Percentiles rank a stretch among this genome's conserved stretches.
phyloP scores from a whole-genome alignment of 2,329 filamentous ascomycete genomes.

The Alternaria sp. region DNA sequence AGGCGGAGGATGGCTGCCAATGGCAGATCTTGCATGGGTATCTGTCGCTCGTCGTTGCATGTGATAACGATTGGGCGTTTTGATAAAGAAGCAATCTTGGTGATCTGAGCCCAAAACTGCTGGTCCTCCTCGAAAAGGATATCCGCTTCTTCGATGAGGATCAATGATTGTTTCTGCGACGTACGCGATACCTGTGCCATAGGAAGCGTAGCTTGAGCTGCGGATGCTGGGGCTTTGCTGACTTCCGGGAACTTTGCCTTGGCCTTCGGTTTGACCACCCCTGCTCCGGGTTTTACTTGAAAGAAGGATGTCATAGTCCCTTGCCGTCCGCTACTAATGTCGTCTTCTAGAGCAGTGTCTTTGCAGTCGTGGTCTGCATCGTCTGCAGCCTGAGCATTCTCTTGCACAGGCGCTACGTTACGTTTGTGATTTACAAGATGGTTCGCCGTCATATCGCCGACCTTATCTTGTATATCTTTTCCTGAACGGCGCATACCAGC shows the following conservation, averaged over 20 bases:
- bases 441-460: slow-evolving; percentile 97
- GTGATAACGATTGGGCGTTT: slow-evolving; percentile 94
- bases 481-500: slow-evolving; percentile 82
- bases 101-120: slow-evolving; percentile 88
- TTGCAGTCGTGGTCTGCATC: slow-evolving; percentile 51
- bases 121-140: slow-evolving; percentile 94
- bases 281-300: slow-evolving; percentile 54
- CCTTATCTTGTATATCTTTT: slow-evolving; percentile 87
- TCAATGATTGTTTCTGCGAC: slow-evolving; percentile 88
- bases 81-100: slow-evolving; percentile 79
- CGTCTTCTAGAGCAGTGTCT: slow-evolving; percentile 61
- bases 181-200: slow-evolving; percentile 43
- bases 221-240: slow-evolving; percentile 25
- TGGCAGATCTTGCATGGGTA: slow-evolving; percentile 77
- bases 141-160: slow-evolving; percentile 93
- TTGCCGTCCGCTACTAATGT: slow-evolving; percentile 74
- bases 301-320: slow-evolving; percentile 85
- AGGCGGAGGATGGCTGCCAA: slow-evolving; percentile 87
- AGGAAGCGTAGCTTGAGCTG: slow-evolving; percentile 36
- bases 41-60: slow-evolving; percentile 87
- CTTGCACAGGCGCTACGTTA: slow-evolving; percentile 39
- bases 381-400: slow-evolving; percentile 17
- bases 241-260: slow-evolving; percentile 24
- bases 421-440: slow-evolving; percentile 75
- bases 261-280: slow-evolving; percentile 32